Base-by-base conservation (phyloP, 2,329 filamentous ascomycete genomes). In the Fusarium albosuccineum region DNA sequence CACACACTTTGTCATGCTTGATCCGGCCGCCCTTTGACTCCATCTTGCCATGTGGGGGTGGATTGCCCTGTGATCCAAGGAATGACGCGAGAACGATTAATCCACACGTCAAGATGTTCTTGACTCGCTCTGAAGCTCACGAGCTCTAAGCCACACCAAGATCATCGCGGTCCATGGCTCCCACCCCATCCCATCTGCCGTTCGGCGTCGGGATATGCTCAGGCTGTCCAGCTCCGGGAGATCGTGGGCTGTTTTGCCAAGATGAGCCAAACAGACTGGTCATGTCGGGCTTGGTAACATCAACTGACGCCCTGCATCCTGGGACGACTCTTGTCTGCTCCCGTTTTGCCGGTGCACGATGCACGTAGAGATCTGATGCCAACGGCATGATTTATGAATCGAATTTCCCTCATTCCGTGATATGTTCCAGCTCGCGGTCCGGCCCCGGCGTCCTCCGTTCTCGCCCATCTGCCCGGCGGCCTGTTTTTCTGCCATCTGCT, bases 51-150 rank as follows among this genome's bases (percentile, higher is more conserved):
- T 45, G 60, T 64, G 52, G 58, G 37, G 62, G 22, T 22, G 59
- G 41, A 52, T 48, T 57, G 17, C 44, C 46, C 39, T 60, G 50
- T 29, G 36, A 33, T 53, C 50, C 44, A 60, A 65, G 48, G 51
- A 64, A 72, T 73, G 71, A 73, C 71, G 71, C 66, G 63, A 72
- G 60, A 71, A 41, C 17, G 17, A 61, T 58, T 56, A 53, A 57
- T 62, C 48, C 64, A 70, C 68, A 70, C 70, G 64, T 72, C 70
- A 71, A 63, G 50, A 34, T 4, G 22, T 45, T 37, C 42, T 49
- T 22, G 49, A 45, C 30, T 61, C 37, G 44, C 46, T 63, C 29
- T 40, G 36, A 40, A 13, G 46, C 9, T 39, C 41, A 48, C 30
- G 60, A 39, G 41, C 22, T 44, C 27, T 46, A 64, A 59, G 62